Percentiles rank a stretch among this genome's conserved stretches.
These are phyloP conservation scores for Nidularia sp. DNA, from an alignment of 768 basidiomycete genomes.

Conservation along the genomic window DNA sequence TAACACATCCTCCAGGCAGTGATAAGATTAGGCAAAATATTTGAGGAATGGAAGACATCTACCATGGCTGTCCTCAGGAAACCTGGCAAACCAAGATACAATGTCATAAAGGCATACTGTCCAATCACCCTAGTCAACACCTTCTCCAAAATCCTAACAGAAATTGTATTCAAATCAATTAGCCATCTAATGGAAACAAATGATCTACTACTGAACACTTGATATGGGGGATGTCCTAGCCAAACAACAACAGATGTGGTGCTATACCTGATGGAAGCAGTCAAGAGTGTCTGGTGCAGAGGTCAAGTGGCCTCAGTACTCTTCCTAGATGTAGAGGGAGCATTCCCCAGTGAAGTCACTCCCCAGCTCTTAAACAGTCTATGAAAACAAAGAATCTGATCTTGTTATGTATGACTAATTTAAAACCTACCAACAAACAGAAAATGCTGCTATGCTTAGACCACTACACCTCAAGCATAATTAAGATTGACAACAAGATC, in stretches of 20 bases:
- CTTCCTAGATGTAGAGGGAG: conserved; percentile 3
- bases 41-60: conserved; percentile 1
- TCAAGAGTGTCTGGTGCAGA: conserved; percentile 1
- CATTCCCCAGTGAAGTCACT: conserved; percentile 7
- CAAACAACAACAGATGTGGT: neutral
- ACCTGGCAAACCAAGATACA: conserved; percentile 3
- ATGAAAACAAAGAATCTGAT: neutral
- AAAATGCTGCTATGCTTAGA: conserved; percentile 7
- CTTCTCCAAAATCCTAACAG: neutral
- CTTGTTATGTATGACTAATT: neutral
- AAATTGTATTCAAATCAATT: neutral
- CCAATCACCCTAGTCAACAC: conserved; percentile 3
- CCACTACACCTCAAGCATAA: conserved; percentile 5
- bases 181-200: neutral
- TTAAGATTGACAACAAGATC: conserved; percentile 3
- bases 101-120: conserved; percentile 1
- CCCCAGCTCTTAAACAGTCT: conserved; percentile 5
- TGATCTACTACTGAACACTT: neutral
- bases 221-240: neutral
- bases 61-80: neutral
- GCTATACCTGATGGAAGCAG: neutral
- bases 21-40: conserved; percentile 14
- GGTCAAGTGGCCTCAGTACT: conserved; percentile 3
- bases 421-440: neutral
- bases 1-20: conserved; percentile 8